Evolutionary conservation across 2,329 filamentous ascomycete genomes (phyloP).

Genomic region (Calonectria pseudoreteaudii): DNA sequence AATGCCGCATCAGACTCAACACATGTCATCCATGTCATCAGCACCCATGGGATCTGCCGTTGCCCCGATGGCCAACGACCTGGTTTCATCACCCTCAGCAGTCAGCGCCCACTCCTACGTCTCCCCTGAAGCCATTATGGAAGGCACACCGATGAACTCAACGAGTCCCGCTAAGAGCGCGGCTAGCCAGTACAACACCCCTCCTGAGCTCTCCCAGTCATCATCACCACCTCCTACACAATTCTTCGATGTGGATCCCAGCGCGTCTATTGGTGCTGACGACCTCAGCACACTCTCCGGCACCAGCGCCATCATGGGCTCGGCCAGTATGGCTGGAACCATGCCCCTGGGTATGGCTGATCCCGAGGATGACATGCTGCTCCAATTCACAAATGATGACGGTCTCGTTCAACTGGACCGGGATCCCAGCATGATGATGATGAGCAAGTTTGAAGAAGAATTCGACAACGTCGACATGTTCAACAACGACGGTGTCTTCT

Average conservation of each 20-base stretch:
- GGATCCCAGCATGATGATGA: conserved; percentile 61
- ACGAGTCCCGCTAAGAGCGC: conserved; percentile 63
- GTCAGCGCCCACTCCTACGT: conserved; percentile 57
- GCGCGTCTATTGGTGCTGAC: conserved; percentile 46
- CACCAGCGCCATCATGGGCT: conserved; percentile 47
- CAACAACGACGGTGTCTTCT: conserved; percentile 65
- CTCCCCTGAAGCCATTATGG: conserved; percentile 60
- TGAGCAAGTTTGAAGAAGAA: conserved; percentile 67
- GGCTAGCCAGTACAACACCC: conserved; percentile 66
- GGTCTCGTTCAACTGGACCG: conserved; percentile 57
- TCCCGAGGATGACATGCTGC: conserved; percentile 58
- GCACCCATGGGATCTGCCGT: conserved; percentile 54
- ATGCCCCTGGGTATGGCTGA: conserved; percentile 50
- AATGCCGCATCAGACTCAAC: conserved; percentile 42
- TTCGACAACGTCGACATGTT: conserved; percentile 66
- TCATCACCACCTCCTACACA: conserved; percentile 65
- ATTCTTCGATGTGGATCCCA: conserved; percentile 61
- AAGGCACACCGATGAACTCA: conserved; percentile 51
- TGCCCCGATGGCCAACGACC: conserved; percentile 48
- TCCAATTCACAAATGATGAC: conserved; percentile 57
- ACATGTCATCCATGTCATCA: conserved; percentile 57
- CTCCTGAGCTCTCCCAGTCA: conserved; percentile 71
- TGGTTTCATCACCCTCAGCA: conserved; percentile 54
- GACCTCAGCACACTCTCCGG: conserved; percentile 46
- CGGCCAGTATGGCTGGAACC: conserved; percentile 48